Evolutionary conservation across 2,329 filamentous ascomycete genomes (phyloP).

Genomic region (Talaromyces amestolkiae): DNA sequence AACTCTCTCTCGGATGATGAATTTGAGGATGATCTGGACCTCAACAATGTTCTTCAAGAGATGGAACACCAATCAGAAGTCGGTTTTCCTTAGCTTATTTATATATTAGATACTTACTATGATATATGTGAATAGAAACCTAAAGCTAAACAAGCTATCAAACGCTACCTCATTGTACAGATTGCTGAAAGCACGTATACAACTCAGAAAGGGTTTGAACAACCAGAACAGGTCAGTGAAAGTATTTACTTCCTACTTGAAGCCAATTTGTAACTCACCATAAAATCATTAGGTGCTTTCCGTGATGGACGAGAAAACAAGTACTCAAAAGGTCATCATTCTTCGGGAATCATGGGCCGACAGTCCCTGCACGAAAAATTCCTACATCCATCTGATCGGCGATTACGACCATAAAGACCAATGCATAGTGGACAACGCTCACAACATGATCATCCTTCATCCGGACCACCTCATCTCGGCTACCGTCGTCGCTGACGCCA

Average conservation of each 20-base stretch:
- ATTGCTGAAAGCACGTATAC: constrained; percentile 68
- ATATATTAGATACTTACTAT: constrained; percentile 56
- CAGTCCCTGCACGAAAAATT: constrained; percentile 69
- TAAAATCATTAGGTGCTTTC: constrained; percentile 61
- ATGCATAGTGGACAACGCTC: constrained; percentile 77
- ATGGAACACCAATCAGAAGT: constrained; percentile 73
- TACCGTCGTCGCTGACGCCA: constrained; percentile 94
- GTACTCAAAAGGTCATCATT: constrained; percentile 64
- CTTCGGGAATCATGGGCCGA: constrained; percentile 85
- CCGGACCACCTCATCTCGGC: constrained; percentile 94
- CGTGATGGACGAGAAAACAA: constrained; percentile 75
- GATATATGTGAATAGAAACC: constrained; percentile 59
- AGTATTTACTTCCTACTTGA: background rate
- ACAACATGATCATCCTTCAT: constrained; percentile 87
- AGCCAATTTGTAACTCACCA: constrained; percentile 9
- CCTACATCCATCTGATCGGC: constrained; percentile 84
- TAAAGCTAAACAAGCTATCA: constrained; percentile 68
- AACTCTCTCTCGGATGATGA: constrained; percentile 53
- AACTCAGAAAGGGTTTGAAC: constrained; percentile 59
- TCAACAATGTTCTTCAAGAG: constrained; percentile 52
- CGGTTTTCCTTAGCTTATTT: constrained; percentile 40
- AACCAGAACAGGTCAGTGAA: constrained; percentile 67
- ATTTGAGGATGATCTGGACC: constrained; percentile 68
- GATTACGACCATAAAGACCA: constrained; percentile 66
- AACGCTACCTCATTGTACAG: constrained; percentile 79